These are phyloP conservation scores for Penicillium steckii DNA, from an alignment of 495 filamentous ascomycete species.

Conservation along the genomic window DNA sequence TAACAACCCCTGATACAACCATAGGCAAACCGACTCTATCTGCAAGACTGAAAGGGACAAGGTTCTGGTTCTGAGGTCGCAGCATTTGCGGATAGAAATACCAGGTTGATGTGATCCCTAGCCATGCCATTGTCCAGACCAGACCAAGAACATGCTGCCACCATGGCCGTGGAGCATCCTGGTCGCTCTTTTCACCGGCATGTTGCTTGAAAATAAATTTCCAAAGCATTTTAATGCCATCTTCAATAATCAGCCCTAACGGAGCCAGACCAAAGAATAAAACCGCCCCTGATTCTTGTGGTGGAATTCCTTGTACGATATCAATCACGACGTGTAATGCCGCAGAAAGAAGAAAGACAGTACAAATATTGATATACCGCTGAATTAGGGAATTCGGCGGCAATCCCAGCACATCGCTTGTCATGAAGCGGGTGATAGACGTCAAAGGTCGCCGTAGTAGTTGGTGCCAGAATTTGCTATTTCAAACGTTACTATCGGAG, in stretches of 20 bases:
- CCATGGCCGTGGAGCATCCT: neutral
- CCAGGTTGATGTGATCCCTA: slow-evolving; percentile 20
- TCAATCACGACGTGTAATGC: slow-evolving; percentile 30
- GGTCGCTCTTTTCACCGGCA: neutral
- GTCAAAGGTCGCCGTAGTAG: slow-evolving; percentile 32
- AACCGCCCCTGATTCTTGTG: slow-evolving; percentile 22
- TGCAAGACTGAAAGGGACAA: slow-evolving; percentile 19
- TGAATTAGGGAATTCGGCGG: slow-evolving; percentile 16
- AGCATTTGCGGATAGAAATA: slow-evolving; percentile 22
- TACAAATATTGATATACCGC: slow-evolving; percentile 28
- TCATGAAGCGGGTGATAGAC: slow-evolving; percentile 21
- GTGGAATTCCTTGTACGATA: slow-evolving; percentile 24
- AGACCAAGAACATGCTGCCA: slow-evolving; percentile 16
- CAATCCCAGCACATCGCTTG: slow-evolving; percentile 22
- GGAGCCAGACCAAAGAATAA: slow-evolving; percentile 33
- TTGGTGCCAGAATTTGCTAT: slow-evolving; percentile 45
- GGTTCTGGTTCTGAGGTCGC: slow-evolving; percentile 14
- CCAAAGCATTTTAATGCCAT: slow-evolving; percentile 23
- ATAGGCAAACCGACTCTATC: slow-evolving; percentile 6
- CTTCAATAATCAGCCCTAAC: slow-evolving; percentile 29
- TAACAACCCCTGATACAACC: slow-evolving; percentile 1
- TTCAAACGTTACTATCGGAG: neutral
- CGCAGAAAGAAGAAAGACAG: slow-evolving; percentile 34
- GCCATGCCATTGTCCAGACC: slow-evolving; percentile 16
- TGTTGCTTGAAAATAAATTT: neutral